These are phyloP conservation scores for Leccinum variicolor DNA, from an alignment of 768 basidiomycete genomes.

Conservation along the genomic window DNA sequence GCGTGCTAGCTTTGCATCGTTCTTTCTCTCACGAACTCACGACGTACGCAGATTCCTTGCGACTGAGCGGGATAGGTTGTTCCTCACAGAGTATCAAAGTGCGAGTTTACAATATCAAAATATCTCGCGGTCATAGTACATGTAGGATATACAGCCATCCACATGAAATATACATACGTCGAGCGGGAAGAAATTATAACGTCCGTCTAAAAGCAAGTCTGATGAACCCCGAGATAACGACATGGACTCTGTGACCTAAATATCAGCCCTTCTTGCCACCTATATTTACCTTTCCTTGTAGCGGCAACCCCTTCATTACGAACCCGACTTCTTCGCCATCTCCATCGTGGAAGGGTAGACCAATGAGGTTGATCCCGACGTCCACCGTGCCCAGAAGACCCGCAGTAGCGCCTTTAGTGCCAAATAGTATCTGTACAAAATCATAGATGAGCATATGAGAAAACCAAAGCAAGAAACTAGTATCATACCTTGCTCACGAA, in stretches of 20 bases:
- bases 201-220: neutral
- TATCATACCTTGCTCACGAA: constrained; percentile 72
- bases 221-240: neutral
- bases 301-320: constrained; percentile 60
- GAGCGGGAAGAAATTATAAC: neutral
- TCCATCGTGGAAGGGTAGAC: constrained; percentile 50
- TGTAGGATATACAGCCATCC: neutral
- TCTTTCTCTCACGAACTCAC: neutral
- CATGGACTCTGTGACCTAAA: neutral
- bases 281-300: constrained; percentile 62
- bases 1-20: constrained; percentile 22
- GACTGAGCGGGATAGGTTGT: constrained; percentile 67
- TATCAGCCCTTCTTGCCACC: constrained; percentile 46
- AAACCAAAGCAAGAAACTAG: neutral
- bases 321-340: constrained; percentile 42
- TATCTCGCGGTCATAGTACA: constrained; percentile 53
- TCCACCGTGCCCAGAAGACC: constrained; percentile 64
- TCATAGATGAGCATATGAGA: neutral
- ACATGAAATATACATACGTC: neutral
- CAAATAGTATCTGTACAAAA: constrained; percentile 60
- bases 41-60: constrained; percentile 64
- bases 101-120: constrained; percentile 80
- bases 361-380: constrained; percentile 56
- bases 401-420: constrained; percentile 59
- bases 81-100: constrained; percentile 75